Conservation (phyloP, 306 rosid species). For the Rubus parviflorus region DNA sequence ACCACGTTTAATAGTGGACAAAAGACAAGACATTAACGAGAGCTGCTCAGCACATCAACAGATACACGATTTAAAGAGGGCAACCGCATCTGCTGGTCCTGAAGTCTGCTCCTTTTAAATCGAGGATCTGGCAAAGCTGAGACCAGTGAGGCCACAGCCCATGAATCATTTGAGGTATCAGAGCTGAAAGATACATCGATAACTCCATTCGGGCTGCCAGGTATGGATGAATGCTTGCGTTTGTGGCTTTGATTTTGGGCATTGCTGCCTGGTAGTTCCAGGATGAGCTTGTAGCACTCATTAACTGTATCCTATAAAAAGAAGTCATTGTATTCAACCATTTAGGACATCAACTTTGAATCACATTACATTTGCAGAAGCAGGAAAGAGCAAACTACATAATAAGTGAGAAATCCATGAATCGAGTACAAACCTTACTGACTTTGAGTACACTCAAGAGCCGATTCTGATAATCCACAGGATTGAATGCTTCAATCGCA, state of each 20-base stretch:
- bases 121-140: slow-evolving; percentile 50
- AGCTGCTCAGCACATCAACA: slow-evolving; percentile 51
- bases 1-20: slow-evolving; percentile 49
- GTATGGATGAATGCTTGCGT: slow-evolving; percentile 49
- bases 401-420: slow-evolving; percentile 6
- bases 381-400: slow-evolving; percentile 8
- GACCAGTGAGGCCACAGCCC: slow-evolving; percentile 46
- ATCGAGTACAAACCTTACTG: slow-evolving; percentile 58
- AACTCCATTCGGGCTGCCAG: slow-evolving; percentile 60
- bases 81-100: slow-evolving; percentile 66
- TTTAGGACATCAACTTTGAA: slow-evolving; percentile 16
- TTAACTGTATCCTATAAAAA: slow-evolving; percentile 60
- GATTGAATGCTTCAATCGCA: slow-evolving; percentile 67
- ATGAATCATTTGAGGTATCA: slow-evolving; percentile 67
- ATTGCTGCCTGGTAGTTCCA: slow-evolving; percentile 34
- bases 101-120: slow-evolving; percentile 55
- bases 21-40: slow-evolving; percentile 52
- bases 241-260: slow-evolving; percentile 41
- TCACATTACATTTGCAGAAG: slow-evolving; percentile 5
- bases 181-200: slow-evolving; percentile 59
- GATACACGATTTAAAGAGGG: slow-evolving; percentile 49
- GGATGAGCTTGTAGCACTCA: slow-evolving; percentile 64
- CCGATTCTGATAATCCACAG: slow-evolving; percentile 59
- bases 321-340: slow-evolving; percentile 17
- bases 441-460: slow-evolving; percentile 68